These are phyloP conservation scores for Fusarium newnesense DNA, from an alignment of 2,329 filamentous ascomycete genomes.

Conservation along the genomic window DNA sequence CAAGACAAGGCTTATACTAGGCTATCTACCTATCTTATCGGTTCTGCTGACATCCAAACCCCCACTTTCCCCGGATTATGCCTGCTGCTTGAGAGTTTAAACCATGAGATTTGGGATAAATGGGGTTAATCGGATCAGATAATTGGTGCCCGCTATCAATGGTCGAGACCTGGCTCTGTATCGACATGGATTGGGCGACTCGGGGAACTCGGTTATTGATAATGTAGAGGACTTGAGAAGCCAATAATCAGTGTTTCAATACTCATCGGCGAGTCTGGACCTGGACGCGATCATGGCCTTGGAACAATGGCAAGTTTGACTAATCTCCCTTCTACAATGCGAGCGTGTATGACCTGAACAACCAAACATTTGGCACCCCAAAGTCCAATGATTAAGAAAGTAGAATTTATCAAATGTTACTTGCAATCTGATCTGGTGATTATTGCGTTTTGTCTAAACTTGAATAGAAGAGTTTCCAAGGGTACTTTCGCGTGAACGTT, in stretches of 20 bases:
- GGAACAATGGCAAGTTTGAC: too few relatives aligned
- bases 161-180: background rate
- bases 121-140: background rate
- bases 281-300: too few relatives aligned
- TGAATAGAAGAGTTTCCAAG: rapidly evolving
- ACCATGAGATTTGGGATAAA: background rate
- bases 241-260: background rate
- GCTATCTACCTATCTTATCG: constrained; percentile 6
- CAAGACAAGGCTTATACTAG: background rate
- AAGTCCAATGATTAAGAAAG: too few relatives aligned
- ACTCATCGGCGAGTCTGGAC: background rate
- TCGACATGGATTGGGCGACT: background rate
- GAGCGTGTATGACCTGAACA: background rate
- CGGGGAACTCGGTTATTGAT: too few relatives aligned
- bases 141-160: constrained; percentile 5
- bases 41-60: background rate
- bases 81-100: background rate
- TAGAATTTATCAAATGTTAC: rapidly evolving
- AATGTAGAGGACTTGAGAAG: background rate
- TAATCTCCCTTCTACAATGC: background rate
- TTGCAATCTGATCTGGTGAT: background rate
- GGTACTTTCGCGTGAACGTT: background rate
- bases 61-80: constrained; percentile 5
- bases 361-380: too few relatives aligned
- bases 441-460: too few relatives aligned